A percentile compares a stretch with the other conserved stretches of the same genome.
Evolutionary conservation across 1,139 yeast species (phyloP).

Genomic region (Scheffersomyces titani): DNA sequence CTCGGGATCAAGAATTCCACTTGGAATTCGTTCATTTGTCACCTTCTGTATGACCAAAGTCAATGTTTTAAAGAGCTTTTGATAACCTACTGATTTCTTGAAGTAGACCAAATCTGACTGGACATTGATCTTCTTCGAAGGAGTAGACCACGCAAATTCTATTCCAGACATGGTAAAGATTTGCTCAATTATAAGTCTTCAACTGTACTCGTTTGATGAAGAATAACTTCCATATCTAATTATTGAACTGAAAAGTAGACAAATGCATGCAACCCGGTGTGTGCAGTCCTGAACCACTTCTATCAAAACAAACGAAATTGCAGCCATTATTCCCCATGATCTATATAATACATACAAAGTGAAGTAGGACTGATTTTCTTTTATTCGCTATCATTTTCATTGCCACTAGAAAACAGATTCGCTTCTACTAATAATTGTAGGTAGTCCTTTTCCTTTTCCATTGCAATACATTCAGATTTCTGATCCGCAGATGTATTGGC

Average conservation of each 20-base stretch:
- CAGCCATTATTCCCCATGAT: not conserved
- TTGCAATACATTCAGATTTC: not conserved
- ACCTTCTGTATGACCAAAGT: conserved; percentile 24
- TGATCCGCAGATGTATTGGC: not conserved
- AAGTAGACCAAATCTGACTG: conserved; percentile 28
- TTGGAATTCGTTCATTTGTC: conserved; percentile 31
- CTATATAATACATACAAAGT: too few relatives aligned
- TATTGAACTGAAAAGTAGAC: not conserved
- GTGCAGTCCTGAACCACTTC: not conserved
- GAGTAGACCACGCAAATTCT: conserved; percentile 14
- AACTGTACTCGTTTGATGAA: too few relatives aligned
- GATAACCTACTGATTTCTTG: conserved; percentile 29
- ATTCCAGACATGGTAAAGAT: not conserved
- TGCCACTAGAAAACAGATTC: not conserved
- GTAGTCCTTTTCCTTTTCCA: not conserved
- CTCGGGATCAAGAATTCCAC: conserved; percentile 19
- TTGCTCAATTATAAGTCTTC: not conserved
- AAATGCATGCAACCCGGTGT: not conserved
- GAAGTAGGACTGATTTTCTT: not conserved
- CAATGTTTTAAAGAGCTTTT: conserved; percentile 23
- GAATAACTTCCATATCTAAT: not conserved
- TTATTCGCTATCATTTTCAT: not conserved
- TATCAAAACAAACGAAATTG: not conserved
- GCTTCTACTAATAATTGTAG: not conserved
- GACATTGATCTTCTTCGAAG: conserved; percentile 35